Percentiles rank a stretch among this genome's conserved stretches.
These are phyloP conservation scores for Saccharomyces paradoxus DNA, from an alignment of 805 yeast species.

Conservation along the genomic window DNA sequence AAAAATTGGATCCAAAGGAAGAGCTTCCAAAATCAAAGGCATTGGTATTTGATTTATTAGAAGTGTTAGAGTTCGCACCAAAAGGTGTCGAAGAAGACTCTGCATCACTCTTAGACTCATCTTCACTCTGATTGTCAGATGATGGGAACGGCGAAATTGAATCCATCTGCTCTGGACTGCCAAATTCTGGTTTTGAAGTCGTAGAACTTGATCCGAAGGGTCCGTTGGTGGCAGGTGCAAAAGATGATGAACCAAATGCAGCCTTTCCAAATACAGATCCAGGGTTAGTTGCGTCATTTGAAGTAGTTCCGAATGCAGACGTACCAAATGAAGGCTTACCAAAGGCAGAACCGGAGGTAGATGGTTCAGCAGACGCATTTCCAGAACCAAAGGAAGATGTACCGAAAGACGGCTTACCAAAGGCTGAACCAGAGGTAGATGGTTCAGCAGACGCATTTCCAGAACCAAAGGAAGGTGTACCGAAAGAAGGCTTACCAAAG, in stretches of 20 bases:
- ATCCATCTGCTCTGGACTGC: too few relatives aligned
- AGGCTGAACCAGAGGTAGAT: background rate
- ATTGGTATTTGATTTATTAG: background rate
- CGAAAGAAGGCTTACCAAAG: conserved; percentile 21
- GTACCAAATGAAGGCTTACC: conserved; percentile 24
- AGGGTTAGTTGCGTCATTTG: background rate
- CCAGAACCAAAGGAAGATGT: background rate
- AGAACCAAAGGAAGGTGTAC: conserved; percentile 10
- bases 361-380: background rate
- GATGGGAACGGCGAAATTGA: background rate
- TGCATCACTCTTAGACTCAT: background rate
- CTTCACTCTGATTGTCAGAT: background rate
- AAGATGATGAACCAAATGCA: conserved; percentile 19
- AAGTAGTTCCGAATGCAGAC: conserved; percentile 1
- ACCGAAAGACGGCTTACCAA: conserved; percentile 13
- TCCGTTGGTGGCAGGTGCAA: conserved; percentile 2
- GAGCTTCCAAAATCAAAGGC: background rate
- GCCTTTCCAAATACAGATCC: conserved; percentile 10
- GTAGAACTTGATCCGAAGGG: background rate
- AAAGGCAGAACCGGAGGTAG: conserved; percentile 7
- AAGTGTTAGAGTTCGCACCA: background rate
- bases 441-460: background rate
- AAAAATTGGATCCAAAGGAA: background rate
- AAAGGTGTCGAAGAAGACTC: background rate
- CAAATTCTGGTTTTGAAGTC: background rate